phyloP scores from a whole-genome alignment of 176 grass and related monocot species.

The Cenchrus purpureus region DNA sequence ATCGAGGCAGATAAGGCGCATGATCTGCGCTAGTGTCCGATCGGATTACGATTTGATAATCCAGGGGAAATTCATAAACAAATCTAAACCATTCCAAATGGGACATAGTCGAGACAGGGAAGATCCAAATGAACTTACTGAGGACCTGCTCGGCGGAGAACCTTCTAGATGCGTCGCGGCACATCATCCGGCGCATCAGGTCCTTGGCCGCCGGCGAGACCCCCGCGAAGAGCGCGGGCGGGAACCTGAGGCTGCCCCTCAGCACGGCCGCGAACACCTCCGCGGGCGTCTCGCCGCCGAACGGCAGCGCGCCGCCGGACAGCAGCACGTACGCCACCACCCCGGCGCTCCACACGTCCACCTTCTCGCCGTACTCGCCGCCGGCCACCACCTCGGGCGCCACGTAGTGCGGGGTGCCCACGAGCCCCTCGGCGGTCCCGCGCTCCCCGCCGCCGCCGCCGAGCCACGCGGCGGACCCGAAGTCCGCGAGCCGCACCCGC shows the following conservation, averaged over 20 bases:
- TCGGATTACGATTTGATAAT: neutral
- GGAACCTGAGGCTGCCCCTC: constrained; percentile 68
- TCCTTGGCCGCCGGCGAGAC: constrained; percentile 83
- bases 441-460: constrained; percentile 17
- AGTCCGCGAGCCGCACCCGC: constrained; percentile 66
- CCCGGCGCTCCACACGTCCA: constrained; percentile 91
- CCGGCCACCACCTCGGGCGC: constrained; percentile 84
- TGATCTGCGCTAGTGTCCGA: neutral
- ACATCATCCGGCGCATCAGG: constrained; percentile 81
- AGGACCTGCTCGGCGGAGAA: constrained; percentile 87
- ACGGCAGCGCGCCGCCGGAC: constrained; percentile 72
- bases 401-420: constrained; percentile 88
- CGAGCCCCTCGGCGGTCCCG: constrained; percentile 48
- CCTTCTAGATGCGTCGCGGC: constrained; percentile 78
- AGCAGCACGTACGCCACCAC: constrained; percentile 77
- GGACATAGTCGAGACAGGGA: neutral
- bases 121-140: constrained; percentile 30
- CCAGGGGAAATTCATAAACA: neutral
- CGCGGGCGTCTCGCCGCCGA: constrained; percentile 64
- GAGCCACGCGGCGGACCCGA: constrained; percentile 73
- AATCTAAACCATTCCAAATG: constrained; percentile 16
- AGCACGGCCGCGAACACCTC: constrained; percentile 76
- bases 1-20: neutral
- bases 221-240: constrained; percentile 58
- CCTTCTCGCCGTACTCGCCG: constrained; percentile 77